These are phyloP conservation scores for Penstemon newberryi DNA, from an alignment of 257 asterid species.

Conservation along the genomic window DNA sequence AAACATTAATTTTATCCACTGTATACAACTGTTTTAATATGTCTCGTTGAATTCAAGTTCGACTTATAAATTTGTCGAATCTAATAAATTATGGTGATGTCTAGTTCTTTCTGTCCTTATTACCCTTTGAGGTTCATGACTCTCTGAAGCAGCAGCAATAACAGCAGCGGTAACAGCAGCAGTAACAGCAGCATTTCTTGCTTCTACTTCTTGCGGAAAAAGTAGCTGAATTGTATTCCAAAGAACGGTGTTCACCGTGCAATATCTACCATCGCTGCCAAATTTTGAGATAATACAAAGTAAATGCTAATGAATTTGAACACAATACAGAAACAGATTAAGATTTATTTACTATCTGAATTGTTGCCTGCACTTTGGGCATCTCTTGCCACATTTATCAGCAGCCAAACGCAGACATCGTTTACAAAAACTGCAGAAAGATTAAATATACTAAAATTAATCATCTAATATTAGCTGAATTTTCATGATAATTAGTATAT, in stretches of 20 bases:
- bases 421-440: constrained; percentile 67
- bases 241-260: constrained; percentile 91
- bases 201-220: constrained; percentile 84
- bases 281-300: background rate
- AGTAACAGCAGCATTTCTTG: constrained; percentile 46
- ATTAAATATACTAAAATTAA: background rate
- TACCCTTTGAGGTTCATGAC: constrained; percentile 25
- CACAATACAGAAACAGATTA: too few species aligned
- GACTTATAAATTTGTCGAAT: too few species aligned
- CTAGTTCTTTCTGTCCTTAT: constrained; percentile 36
- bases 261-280: constrained; percentile 75
- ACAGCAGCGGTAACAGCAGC: too few species aligned
- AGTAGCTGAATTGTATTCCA: constrained; percentile 95
- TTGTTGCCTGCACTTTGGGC: constrained; percentile 97
- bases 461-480: background rate
- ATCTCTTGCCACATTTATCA: constrained; percentile 89
- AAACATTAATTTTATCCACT: too few species aligned
- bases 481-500: background rate
- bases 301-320: too few species aligned
- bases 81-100: too few species aligned
- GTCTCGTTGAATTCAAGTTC: too few species aligned
- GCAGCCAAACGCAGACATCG: constrained; percentile 85
- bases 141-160: constrained; percentile 17
- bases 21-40: too few species aligned
- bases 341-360: constrained; percentile 48